phyloP scores from a whole-genome alignment of 495 filamentous ascomycete genomes.

The Lepraria neglecta region DNA sequence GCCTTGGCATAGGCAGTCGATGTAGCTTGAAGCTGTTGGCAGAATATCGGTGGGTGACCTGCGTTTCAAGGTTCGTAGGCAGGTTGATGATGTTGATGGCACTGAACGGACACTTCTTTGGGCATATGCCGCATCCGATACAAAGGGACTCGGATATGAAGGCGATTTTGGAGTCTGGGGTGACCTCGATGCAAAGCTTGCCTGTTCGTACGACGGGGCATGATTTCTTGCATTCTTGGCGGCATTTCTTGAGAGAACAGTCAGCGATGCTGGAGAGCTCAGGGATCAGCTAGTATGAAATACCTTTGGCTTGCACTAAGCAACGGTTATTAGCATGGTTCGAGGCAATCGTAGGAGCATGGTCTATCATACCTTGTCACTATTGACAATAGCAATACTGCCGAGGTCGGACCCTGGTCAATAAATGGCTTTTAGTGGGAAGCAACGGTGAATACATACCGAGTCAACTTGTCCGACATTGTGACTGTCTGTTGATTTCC shows the following conservation, averaged over 20 bases:
- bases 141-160: constrained; percentile 95
- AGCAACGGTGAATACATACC: constrained; percentile 44
- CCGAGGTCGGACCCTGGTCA: constrained; percentile 12
- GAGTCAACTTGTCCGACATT: constrained; percentile 84
- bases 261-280: constrained; percentile 19
- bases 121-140: constrained; percentile 98
- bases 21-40: constrained; percentile 99
- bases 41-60: constrained; percentile 96
- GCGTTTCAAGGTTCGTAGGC: constrained; percentile 94
- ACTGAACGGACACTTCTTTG: constrained; percentile 98
- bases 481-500: constrained; percentile 20
- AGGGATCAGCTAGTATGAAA: constrained; percentile 9
- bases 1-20: constrained; percentile 86
- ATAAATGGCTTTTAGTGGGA: constrained; percentile 19
- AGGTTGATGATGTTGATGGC: constrained; percentile 99
- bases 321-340: constrained; percentile 33
- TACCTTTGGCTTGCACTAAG: constrained; percentile 96
- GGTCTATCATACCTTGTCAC: constrained; percentile 73
- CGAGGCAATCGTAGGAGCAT: constrained; percentile 28
- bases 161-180: constrained; percentile 82
- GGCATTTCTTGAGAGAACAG: constrained; percentile 61
- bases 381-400: constrained; percentile 96
- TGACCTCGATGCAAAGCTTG: constrained; percentile 95
- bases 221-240: constrained; percentile 98
- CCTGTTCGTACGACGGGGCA: constrained; percentile 97